Percentiles rank a stretch among this genome's conserved stretches.
Conservation (phyloP, 225 moss, liverwort and hornwort species). For the Physcomitrellopsis africana region DNA sequence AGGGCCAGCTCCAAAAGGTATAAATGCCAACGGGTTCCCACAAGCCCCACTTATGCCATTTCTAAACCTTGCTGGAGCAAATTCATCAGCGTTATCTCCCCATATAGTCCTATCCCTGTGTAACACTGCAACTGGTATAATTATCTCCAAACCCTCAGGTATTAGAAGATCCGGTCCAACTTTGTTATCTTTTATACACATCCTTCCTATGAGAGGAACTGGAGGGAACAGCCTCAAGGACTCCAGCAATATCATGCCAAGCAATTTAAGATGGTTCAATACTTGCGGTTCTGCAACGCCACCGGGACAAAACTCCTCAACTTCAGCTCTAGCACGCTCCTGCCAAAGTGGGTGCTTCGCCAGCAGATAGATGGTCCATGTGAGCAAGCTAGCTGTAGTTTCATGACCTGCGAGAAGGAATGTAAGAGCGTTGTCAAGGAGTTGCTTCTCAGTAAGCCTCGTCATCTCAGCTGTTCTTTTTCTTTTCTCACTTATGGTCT, state of each 20-base stretch:
- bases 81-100: constrained; percentile 82
- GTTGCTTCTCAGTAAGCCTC: constrained; percentile 49
- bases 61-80: constrained; percentile 80
- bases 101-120: constrained; percentile 69
- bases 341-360: constrained; percentile 86
- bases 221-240: constrained; percentile 84
- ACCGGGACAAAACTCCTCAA: constrained; percentile 71
- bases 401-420: constrained; percentile 88
- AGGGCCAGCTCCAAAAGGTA: constrained; percentile 90
- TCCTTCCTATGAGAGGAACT: constrained; percentile 77
- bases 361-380: constrained; percentile 83
- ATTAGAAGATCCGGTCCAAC: constrained; percentile 57
- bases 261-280: constrained; percentile 68
- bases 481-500: constrained; percentile 37
- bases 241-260: constrained; percentile 83
- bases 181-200: constrained; percentile 56
- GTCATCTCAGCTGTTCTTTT: constrained; percentile 34
- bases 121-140: constrained; percentile 75
- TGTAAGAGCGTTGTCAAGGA: constrained; percentile 73
- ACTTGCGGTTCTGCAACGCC: constrained; percentile 54
- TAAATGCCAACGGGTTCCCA: constrained; percentile 71
- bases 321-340: constrained; percentile 82
- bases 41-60: constrained; percentile 86
- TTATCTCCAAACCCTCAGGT: constrained; percentile 73
- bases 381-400: constrained; percentile 85